Evolutionary conservation across 306 rosid genomes (phyloP).

Genomic region (Lathyrus aphaca): DNA sequence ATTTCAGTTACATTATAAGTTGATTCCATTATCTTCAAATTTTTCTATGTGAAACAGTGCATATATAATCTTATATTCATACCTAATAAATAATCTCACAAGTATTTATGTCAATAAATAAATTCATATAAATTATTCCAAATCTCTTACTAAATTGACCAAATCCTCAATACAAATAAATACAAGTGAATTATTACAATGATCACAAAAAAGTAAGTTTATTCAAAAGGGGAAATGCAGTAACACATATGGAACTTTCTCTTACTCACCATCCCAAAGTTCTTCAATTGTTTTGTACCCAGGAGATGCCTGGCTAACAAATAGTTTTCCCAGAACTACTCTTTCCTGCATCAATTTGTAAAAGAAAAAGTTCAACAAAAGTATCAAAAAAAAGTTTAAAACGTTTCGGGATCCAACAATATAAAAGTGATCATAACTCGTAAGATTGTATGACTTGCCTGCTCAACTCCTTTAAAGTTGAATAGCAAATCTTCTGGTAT

Average conservation of each 20-base stretch:
- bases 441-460: constrained; percentile 47
- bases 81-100: too few relatives aligned
- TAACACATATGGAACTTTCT: constrained; percentile 5
- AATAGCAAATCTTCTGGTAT: constrained; percentile 54
- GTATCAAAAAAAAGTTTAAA: neutral
- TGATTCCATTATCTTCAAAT: too few relatives aligned
- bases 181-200: constrained; percentile 27
- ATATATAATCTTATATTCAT: constrained; percentile 1
- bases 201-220: neutral
- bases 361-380: constrained; percentile 12
- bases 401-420: neutral
- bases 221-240: constrained; percentile 3
- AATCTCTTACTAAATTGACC: neutral
- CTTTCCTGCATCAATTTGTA: constrained; percentile 48
- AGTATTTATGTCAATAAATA: too few relatives aligned
- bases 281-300: constrained; percentile 58
- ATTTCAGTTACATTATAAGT: constrained; percentile 22
- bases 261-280: constrained; percentile 56
- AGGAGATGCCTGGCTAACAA: constrained; percentile 43
- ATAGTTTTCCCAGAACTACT: constrained; percentile 14
- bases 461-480: constrained; percentile 53
- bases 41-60: too few relatives aligned
- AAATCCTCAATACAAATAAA: neutral
- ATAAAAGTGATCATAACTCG: neutral
- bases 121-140: neutral